These are phyloP conservation scores for Saprolegnia diclina DNA, from an alignment of 352 stramenopile species.

Conservation along the genomic window DNA sequence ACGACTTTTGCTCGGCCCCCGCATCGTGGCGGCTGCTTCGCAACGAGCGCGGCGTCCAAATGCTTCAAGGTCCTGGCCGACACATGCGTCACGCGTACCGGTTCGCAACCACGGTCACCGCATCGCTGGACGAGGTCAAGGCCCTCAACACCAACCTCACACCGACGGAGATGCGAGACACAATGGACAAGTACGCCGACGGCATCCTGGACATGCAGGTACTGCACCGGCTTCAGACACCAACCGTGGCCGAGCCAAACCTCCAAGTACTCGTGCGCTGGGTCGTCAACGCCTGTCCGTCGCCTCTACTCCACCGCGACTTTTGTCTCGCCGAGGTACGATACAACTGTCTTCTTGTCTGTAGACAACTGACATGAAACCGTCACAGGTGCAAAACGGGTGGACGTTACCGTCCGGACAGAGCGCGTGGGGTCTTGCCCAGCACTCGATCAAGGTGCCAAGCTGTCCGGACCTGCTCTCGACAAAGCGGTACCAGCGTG, in stretches of 20 bases:
- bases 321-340: slow-evolving; percentile 10
- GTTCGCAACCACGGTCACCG: not conserved
- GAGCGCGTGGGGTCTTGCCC: not conserved
- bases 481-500: not conserved
- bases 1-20: not conserved
- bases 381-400: not conserved
- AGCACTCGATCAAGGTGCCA: not conserved
- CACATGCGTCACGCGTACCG: not conserved
- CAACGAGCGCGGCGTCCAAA: not conserved
- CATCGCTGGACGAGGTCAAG: not conserved
- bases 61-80: not conserved
- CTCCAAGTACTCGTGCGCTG: slow-evolving; percentile 8
- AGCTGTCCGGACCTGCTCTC: not conserved
- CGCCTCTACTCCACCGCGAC: not conserved
- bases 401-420: not conserved
- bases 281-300: not conserved
- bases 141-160: not conserved
- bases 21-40: not conserved
- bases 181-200: slow-evolving; percentile 14
- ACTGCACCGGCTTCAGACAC: not conserved
- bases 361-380: not conserved
- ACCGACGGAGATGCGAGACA: not conserved
- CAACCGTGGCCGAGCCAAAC: not conserved
- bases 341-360: not conserved
- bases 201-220: slow-evolving; percentile 4